phyloP scores from a whole-genome alignment of 805 yeast genomes.

The Candida ulmi region DNA sequence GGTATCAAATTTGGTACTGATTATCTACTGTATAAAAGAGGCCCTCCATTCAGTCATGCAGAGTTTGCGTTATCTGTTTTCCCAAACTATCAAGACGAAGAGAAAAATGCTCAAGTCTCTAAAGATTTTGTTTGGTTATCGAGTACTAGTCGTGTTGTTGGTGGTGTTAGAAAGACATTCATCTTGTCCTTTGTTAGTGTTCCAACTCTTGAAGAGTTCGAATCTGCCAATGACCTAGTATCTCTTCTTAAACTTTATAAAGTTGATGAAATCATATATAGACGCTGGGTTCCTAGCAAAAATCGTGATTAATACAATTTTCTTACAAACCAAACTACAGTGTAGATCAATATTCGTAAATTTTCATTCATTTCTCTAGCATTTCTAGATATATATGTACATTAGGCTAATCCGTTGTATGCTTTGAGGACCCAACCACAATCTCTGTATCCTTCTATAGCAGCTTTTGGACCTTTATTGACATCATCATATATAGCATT shows the following conservation, averaged over 20 bases:
- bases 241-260: constrained; percentile 37
- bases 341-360: not conserved
- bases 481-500: constrained; percentile 36
- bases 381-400: too few species aligned
- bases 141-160: constrained; percentile 71
- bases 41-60: constrained; percentile 96
- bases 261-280: constrained; percentile 62
- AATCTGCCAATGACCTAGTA: constrained; percentile 20
- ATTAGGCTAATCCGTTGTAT: constrained; percentile 49
- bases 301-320: constrained; percentile 57
- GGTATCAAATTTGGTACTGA: constrained; percentile 95
- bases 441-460: constrained; percentile 53
- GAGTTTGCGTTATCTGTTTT: constrained; percentile 66
- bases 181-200: constrained; percentile 61
- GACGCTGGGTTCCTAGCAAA: constrained; percentile 82
- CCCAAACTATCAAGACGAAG: constrained; percentile 30
- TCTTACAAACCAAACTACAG: too few species aligned
- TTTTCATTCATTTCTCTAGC: constrained; percentile 1
- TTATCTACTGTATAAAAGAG: constrained; percentile 73
- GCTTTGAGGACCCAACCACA: constrained; percentile 84
- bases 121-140: constrained; percentile 58
- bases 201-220: constrained; percentile 35
- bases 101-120: constrained; percentile 20
- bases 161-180: constrained; percentile 79
- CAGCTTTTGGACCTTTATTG: constrained; percentile 40